Evolutionary conservation across 495 filamentous ascomycete species (phyloP), one percentile per base, ranked within the genome.

Genomic region (Bacidia gigantensis): DNA sequence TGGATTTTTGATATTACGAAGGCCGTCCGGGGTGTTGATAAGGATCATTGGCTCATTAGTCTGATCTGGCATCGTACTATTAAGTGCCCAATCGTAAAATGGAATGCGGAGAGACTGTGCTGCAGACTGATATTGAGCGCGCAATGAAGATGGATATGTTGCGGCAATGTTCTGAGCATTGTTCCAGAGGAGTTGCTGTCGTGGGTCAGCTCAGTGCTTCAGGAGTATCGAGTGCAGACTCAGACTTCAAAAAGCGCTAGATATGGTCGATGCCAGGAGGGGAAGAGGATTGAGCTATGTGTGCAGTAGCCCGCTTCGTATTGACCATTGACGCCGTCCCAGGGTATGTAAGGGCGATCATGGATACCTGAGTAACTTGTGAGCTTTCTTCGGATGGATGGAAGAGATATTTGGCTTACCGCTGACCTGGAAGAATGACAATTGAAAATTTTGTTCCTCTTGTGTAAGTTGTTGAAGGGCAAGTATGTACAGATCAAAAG

Each of bases 51-150:
- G 56, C 47, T 65, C 51, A 38, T 57, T 66, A 56, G 69, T 39
- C 25, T 58, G 48, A 38, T 50, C 56, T n/a, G 65, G 66, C 51
- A 67, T 65, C 29, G 56, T 64, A 50, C 67, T 52, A 44, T 62
- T 67, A 17, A 59, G 58, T 3, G 70, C 73, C 76, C 77, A 81
- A 62, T 81, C 77, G 67, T 74, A 81, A 55, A 73, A 81, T 2
- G 76, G 76, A 10, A 75, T 52, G 9, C 76, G 66, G 50, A 77
- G 69, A 3, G 65, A 63, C 18, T 64, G 56, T 26, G 75, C 77
- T 1, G 75, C 76, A 48, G 63, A 65, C 48, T 63, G 48, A 50
- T 69, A 69, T 23, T 50, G 48, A 11, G 44, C 25, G 22, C 51
- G 56, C 26, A 56, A 40, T 7, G 59, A 46, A 43, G 46, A 40